Base-by-base conservation (phyloP, 805 yeast genomes). In the Metschnikowia proteae region DNA sequence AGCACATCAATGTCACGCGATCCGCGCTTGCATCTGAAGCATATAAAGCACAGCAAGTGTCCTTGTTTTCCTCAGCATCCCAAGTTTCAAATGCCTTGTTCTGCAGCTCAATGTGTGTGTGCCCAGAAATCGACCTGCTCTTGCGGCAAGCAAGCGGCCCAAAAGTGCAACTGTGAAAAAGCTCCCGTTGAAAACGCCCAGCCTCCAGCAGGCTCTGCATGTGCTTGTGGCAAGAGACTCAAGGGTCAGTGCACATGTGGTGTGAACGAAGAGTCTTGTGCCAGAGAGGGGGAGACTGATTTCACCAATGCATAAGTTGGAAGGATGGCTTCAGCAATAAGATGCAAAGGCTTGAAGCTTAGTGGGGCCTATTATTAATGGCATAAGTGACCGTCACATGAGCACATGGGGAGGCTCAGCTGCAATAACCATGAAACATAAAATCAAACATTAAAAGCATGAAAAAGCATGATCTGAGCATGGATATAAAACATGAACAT, bases 101-200 rank as follows among this genome's bases (percentile, higher is more conserved):
- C 76, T 50, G 68, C 76, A 59, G 57, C 72, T 54, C 65, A 67
- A 53, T 81, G 85, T 64, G 74, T 78, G 59, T 81, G 85, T 61
- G 84, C 86, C 56, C 63, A 75, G 52, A 79, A 78, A 55, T 83
- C 85, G 55, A 79, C 80, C 55, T 81, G 86, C 68, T 80, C 86
- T 25, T 81, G 86, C 65, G 83, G 83, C 17, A 72, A 76, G 48
- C 74, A 74, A 54, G 81, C 85, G 33, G 86, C 85, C 48, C 73
- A 76, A 59, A 65, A 78, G 52, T 81, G 86, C 63, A 71, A 65
- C 66, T 81, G 86, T 68, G 66, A 69, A 47, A 74, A 72, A 60
- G 78, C 85, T 40, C 56, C 74, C 25, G 63, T 58, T 42, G 86
- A 81, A 67, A 81, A 81, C 61, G 75, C 67, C 46, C 61, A 61